These are phyloP conservation scores for Cercospora nicotianae DNA, from an alignment of 2,329 filamentous ascomycete genomes.

Conservation along the genomic window DNA sequence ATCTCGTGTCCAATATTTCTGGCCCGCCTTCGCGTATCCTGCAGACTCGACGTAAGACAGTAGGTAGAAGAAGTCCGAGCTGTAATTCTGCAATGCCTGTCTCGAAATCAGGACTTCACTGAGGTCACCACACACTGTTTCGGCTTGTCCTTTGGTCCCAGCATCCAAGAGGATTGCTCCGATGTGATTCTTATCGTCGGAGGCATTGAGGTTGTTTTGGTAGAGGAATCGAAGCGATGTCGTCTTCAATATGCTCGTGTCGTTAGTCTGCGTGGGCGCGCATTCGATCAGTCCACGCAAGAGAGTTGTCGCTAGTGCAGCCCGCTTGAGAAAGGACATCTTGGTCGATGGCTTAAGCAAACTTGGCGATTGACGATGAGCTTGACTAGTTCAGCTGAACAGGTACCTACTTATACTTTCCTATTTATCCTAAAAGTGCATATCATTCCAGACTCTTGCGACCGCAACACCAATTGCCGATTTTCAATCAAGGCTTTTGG, in stretches of 20 bases:
- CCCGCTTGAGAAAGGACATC: not conserved
- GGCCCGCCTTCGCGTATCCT: slow-evolving; percentile 39
- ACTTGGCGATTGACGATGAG: not conserved
- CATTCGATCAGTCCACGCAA: not conserved
- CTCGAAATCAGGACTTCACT: slow-evolving; percentile 51
- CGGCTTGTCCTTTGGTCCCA: slow-evolving; percentile 41
- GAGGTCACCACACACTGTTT: slow-evolving; percentile 48
- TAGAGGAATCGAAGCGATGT: slow-evolving; percentile 44
- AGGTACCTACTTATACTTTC: not conserved
- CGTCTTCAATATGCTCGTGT: not conserved
- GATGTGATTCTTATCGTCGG: slow-evolving; percentile 55
- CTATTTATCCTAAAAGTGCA: not conserved
- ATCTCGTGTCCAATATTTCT: slow-evolving; percentile 46
- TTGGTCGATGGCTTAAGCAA: not conserved
- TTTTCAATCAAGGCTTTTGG: no score
- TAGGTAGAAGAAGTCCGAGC: slow-evolving; percentile 48
- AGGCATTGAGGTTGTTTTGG: slow-evolving; percentile 57
- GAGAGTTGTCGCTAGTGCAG: not conserved
- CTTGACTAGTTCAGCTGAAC: not conserved
- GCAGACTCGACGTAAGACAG: slow-evolving; percentile 51
- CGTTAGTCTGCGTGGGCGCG: not conserved
- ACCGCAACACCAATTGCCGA: not conserved
- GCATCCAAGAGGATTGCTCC: slow-evolving; percentile 54
- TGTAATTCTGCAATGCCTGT: slow-evolving; percentile 45
- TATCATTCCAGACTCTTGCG: not conserved